Conservation (phyloP, 768 basidiomycete species). For the Tricholoma sp. region DNA sequence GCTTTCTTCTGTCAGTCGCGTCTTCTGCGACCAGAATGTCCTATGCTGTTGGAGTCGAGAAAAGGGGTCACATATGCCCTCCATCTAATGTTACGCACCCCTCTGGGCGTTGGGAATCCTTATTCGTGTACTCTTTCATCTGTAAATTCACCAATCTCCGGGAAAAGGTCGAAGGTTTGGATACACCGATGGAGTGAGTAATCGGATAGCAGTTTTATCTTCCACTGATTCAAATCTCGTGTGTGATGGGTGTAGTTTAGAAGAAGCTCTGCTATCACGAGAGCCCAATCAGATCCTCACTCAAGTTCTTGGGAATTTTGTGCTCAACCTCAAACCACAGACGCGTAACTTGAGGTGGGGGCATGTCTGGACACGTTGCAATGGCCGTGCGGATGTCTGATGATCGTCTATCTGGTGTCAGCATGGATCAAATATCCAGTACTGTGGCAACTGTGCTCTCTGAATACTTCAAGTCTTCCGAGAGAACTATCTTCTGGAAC, state of each 20-base stretch:
- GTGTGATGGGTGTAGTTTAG: constrained; percentile 50
- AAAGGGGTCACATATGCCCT: constrained; percentile 47
- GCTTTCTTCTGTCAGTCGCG: constrained; percentile 29
- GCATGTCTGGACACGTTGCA: constrained; percentile 27
- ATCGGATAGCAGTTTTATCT: constrained; percentile 13
- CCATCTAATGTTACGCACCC: constrained; percentile 69
- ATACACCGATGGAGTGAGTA: constrained; percentile 81
- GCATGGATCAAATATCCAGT: constrained; percentile 76
- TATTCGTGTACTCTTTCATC: constrained; percentile 84
- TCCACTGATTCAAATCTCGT: constrained; percentile 26
- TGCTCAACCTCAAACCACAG: constrained; percentile 78
- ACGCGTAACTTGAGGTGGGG: constrained; percentile 87
- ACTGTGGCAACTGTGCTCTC: constrained; percentile 65
- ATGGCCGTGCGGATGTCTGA: constrained; percentile 27
- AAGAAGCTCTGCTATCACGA: constrained; percentile 68
- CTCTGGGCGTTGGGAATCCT: constrained; percentile 78
- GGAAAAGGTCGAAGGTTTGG: constrained; percentile 71
- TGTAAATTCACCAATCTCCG: constrained; percentile 75
- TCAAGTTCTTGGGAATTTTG: constrained; percentile 67
- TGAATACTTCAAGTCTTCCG: constrained; percentile 68
- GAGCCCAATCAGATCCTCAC: constrained; percentile 72
- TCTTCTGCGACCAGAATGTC: constrained; percentile 34
- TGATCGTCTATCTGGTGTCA: constrained; percentile 34
- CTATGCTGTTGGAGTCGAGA: constrained; percentile 22
- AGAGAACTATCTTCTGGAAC: constrained; percentile 79